Evolutionary conservation across 306 rosid species (phyloP), one percentile per base, ranked within the genome.

Genomic region (Gastrolobium villosum): DNA sequence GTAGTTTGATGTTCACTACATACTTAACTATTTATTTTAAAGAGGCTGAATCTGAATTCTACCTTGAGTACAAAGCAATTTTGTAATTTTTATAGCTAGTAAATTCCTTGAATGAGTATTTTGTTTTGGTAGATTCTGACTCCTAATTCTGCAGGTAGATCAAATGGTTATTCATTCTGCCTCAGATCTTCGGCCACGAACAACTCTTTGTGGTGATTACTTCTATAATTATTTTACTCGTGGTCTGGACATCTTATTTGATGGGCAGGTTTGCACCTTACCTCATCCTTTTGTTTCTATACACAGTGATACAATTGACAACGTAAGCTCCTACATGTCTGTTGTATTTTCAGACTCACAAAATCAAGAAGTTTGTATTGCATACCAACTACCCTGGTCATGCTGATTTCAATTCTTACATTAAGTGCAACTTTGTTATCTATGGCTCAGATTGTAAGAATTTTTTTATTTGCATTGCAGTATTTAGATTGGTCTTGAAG

Each of bases 121-220:
- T 41, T 41, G 26, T 63, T 67, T 55, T 30, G 14, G 20, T 70
- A 68, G 74, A 73, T 52, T 37, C 54, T 82, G 80, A 76, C 31
- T 61, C 73, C 52, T 60, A 31, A 31, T 20, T 64, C 48, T 79
- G 43, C 82, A 96, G 99, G 99, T 96, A 8, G 99, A 96, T 81
- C 99, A 91, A 86, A 96, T 96, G 99, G 98, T 93, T 65, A 96
- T 96, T 85, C 99, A 96, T 83, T 93, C 99, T 79, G 98, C 91
- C 48, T 88, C 88, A 9, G 99, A 96, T 78, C 89, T 89, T 32
- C 96, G 94, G 68, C 99, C 98, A 1, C 87, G 94, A 10, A 93
- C 98, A 78, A 96, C 99, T 14, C 84, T 91, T 15, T 96, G 99
- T 71, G 99, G 97, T 35, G 99, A 96, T 85, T 96, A 96, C 84